Conservation (phyloP, 2,329 filamentous ascomycete species). For the Pyricularia grisea region DNA sequence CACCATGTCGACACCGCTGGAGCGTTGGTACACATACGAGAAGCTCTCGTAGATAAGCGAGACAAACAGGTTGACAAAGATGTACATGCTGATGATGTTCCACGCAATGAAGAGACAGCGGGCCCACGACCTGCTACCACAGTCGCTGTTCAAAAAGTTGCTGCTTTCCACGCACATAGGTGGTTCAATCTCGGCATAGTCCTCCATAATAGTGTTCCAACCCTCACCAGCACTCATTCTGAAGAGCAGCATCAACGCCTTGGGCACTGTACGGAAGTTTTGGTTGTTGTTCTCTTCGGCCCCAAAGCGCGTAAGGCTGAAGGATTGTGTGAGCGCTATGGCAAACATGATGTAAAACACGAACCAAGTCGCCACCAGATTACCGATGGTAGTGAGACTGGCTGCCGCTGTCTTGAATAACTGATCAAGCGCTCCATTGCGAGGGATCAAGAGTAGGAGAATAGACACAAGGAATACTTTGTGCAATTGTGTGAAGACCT, state of each 20-base stretch:
- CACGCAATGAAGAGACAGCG: conserved; percentile 84
- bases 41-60: conserved; percentile 99
- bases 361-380: conserved; percentile 92
- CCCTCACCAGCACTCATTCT: conserved; percentile 89
- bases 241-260: conserved; percentile 87
- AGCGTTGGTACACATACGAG: conserved; percentile 96
- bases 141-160: conserved; percentile 81
- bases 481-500: conserved; percentile 69
- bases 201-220: conserved; percentile 96
- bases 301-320: conserved; percentile 87
- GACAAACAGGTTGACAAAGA: conserved; percentile 96
- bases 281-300: conserved; percentile 62
- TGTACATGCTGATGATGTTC: conserved; percentile 99
- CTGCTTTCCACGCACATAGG: conserved; percentile 68
- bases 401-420: conserved; percentile 98
- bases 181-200: conserved; percentile 71
- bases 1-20: conserved; percentile 82
- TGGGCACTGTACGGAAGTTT: conserved; percentile 91
- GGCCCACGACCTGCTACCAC: conserved; percentile 84
- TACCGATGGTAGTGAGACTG: conserved; percentile 81
- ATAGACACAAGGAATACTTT: conserved; percentile 92
- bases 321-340: conserved; percentile 91
- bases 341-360: conserved; percentile 94
- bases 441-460: conserved; percentile 80
- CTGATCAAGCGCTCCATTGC: conserved; percentile 95